Conservation (phyloP, 1,284 basidiomycete species). For the Trichosporon faecale region DNA sequence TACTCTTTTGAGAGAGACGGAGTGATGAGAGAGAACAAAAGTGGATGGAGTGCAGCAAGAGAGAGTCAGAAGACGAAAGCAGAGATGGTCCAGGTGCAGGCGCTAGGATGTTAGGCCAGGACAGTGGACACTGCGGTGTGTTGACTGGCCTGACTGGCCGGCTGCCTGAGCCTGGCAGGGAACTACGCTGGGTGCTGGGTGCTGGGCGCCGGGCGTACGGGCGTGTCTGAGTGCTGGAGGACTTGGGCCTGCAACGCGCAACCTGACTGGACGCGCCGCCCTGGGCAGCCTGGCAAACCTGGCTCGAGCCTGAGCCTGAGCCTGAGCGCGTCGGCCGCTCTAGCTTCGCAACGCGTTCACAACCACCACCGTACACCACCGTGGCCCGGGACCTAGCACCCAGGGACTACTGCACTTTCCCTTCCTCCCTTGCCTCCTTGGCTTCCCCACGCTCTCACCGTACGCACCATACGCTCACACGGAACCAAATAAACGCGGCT, state of each 20-base stretch:
- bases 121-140: neutral
- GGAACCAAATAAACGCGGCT: conserved; percentile 8
- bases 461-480: neutral
- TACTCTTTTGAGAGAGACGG: conserved; percentile 5
- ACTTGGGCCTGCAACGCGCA: neutral
- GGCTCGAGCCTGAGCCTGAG: neutral
- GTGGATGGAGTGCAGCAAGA: neutral
- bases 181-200: neutral
- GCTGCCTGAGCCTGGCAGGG: neutral
- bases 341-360: neutral
- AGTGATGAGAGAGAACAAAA: neutral
- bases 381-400: conserved; percentile 2
- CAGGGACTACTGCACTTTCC: neutral
- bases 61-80: conserved; percentile 11
- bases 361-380: neutral
- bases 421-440: neutral
- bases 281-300: neutral
- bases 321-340: neutral
- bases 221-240: neutral
- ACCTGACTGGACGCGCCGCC: conserved; percentile 8
- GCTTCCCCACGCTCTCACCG: neutral
- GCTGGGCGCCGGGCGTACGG: neutral
- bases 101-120: conserved; percentile 8
- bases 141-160: conserved; percentile 6
- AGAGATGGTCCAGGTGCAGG: neutral